phyloP scores from a whole-genome alignment of 495 filamentous ascomycete species.

The Hapsidospora chrysogenum region DNA sequence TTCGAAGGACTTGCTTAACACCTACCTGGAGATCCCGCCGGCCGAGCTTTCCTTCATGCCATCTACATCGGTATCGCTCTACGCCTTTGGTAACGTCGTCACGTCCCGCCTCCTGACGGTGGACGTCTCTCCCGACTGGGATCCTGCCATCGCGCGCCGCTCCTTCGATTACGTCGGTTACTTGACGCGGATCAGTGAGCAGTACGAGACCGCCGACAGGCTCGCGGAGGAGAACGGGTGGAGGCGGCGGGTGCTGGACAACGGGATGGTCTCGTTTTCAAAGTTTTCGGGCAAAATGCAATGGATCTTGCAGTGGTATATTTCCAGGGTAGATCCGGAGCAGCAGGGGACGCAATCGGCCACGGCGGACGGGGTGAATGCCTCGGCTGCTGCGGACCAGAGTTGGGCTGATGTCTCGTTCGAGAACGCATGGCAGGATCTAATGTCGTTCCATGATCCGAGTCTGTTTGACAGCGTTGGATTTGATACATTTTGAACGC shows the following conservation, averaged over 20 bases:
- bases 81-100: slow-evolving; percentile 9
- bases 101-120: slow-evolving; percentile 7
- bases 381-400: background rate
- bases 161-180: slow-evolving; percentile 6
- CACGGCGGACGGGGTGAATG: background rate
- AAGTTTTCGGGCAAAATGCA: slow-evolving; percentile 8
- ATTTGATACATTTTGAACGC: no score
- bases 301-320: slow-evolving; percentile 11
- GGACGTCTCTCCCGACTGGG: slow-evolving; percentile 9
- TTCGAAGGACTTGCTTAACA: slow-evolving; percentile 4
- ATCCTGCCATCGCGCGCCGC: slow-evolving; percentile 4
- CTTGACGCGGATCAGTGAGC: slow-evolving; percentile 4
- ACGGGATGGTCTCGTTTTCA: background rate
- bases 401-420: background rate
- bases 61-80: slow-evolving; percentile 2
- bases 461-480: no score
- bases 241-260: background rate
- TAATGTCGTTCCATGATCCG: background rate
- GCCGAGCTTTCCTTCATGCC: slow-evolving; percentile 6
- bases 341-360: background rate
- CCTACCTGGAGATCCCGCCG: slow-evolving; percentile 5
- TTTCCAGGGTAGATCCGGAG: slow-evolving; percentile 5
- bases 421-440: background rate
- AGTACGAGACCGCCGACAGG: slow-evolving; percentile 5
- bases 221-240: slow-evolving; percentile 5